Evolutionary conservation across 352 stramenopile genomes (phyloP).

Genomic region (Phytophthora capsici): DNA sequence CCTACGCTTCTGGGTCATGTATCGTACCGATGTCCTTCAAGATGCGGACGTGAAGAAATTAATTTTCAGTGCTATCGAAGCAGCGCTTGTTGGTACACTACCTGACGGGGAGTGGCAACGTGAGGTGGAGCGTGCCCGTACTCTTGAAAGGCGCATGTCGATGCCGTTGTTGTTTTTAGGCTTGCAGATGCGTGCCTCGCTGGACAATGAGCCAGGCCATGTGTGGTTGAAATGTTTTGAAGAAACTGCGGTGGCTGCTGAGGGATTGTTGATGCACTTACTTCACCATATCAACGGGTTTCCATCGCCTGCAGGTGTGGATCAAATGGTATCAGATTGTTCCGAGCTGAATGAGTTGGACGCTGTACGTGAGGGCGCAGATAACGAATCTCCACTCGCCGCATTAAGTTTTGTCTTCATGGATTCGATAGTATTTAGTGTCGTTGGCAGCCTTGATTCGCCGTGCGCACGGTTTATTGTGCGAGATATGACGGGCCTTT

Average conservation of each 20-base stretch:
- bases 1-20: slow-evolving; percentile 87
- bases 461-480: slow-evolving; percentile 79
- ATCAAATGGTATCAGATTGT: slow-evolving; percentile 86
- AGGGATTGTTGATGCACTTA: slow-evolving; percentile 86
- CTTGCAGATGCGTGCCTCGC: slow-evolving; percentile 82
- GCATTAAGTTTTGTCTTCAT: slow-evolving; percentile 90
- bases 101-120: slow-evolving; percentile 83
- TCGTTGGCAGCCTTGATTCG: slow-evolving; percentile 83
- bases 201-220: slow-evolving; percentile 76
- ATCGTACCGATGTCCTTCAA: slow-evolving; percentile 73
- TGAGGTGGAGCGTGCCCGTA: slow-evolving; percentile 78
- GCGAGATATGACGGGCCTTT: slow-evolving; percentile 86
- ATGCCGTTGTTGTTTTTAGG: slow-evolving; percentile 87
- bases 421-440: slow-evolving; percentile 87
- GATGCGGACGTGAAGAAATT: slow-evolving; percentile 85
- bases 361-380: slow-evolving; percentile 26
- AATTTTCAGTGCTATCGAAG: slow-evolving; percentile 87
- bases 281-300: slow-evolving; percentile 89
- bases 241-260: slow-evolving; percentile 81
- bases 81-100: slow-evolving; percentile 80
- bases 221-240: slow-evolving; percentile 85
- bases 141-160: slow-evolving; percentile 68
- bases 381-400: slow-evolving; percentile 38
- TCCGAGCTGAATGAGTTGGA: slow-evolving; percentile 69
- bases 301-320: slow-evolving; percentile 79